Evolutionary conservation across 2,329 filamentous ascomycete genomes (phyloP), one percentile per base, ranked within the genome.

Genomic region (Monilinia aucupariae): DNA sequence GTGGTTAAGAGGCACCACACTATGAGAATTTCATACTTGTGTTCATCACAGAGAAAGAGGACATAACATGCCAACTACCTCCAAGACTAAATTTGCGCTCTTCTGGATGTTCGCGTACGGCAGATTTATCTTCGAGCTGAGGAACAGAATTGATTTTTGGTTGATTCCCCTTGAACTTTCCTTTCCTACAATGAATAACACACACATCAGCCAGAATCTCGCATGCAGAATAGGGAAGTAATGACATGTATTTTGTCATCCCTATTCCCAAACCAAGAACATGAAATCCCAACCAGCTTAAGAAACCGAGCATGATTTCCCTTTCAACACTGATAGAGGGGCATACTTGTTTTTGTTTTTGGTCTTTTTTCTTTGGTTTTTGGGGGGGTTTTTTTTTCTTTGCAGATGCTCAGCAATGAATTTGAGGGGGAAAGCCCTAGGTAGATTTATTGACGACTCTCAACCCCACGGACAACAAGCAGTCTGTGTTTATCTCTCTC

Each of bases 21-120:
- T 61, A 55, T 61, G 39, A 61, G 59, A 54, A 48, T 61, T 45
- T 61, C 59, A 61, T 61, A 61, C 59, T 61, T 61, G 59, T 61
- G 59, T 61, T 61, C 59, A 61, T 61, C 59, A 61, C 39, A 41
- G 50, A 61, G 54, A 47, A 58, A 43, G 49, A 32, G 59, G 59
- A 61, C 59, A 61, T 61, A 13, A 34, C 58, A 61, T 54, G 49
- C 50, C 59, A 54, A 55, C 59, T 61, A 53, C 39, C 59, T 43
- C 59, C 30, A 48, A 53, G 37, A 34, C 39, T 55, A 45, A 61
- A 61, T 55, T 48, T 55, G 50, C 59, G 59, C 59, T 48, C 41
- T 45, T 55, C 30, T 30, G 39, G 37, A 25, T 50, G 41, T 55
- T 55, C 50, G 50, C 51, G 59, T 55, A 34, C 30, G 17, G 49